phyloP scores from a whole-genome alignment of 225 moss, liverwort and hornwort species.

The Physcomitrium patens region DNA sequence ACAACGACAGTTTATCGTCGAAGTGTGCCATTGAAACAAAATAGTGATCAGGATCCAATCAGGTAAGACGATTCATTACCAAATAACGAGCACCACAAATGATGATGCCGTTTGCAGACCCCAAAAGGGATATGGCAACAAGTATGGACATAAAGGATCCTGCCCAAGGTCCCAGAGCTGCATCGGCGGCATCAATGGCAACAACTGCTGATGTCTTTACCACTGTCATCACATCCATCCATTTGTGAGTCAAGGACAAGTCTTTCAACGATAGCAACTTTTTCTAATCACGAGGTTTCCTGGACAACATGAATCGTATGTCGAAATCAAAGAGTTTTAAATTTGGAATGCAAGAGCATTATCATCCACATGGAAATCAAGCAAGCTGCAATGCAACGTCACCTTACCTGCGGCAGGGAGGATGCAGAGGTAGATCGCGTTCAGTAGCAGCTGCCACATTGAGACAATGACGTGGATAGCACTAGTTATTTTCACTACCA shows the following conservation, averaged over 20 bases:
- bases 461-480: conserved; percentile 23
- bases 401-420: conserved; percentile 76
- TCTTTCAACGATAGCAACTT: conserved; percentile 3
- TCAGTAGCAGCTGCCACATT: conserved; percentile 71
- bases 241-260: conserved; percentile 21
- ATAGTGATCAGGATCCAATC: background rate
- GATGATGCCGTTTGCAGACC: conserved; percentile 66
- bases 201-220: conserved; percentile 68
- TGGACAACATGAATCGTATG: conserved; percentile 12
- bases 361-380: conserved; percentile 16
- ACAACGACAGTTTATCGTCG: conserved; percentile 1
- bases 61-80: conserved; percentile 41
- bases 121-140: conserved; percentile 67
- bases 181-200: conserved; percentile 67
- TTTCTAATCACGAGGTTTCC: background rate
- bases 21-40: conserved; percentile 11
- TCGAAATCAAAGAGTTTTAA: conserved; percentile 4
- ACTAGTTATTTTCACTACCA: conserved; percentile 20
- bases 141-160: conserved; percentile 64
- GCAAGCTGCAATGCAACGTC: conserved; percentile 16
- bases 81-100: conserved; percentile 82
- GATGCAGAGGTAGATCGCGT: conserved; percentile 73
- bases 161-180: conserved; percentile 69
- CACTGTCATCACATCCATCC: conserved; percentile 48
- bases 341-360: background rate